Evolutionary conservation across 192 early-diverging fungal genomes (phyloP).

Genomic region (Fimicolochytrium jonesii): DNA sequence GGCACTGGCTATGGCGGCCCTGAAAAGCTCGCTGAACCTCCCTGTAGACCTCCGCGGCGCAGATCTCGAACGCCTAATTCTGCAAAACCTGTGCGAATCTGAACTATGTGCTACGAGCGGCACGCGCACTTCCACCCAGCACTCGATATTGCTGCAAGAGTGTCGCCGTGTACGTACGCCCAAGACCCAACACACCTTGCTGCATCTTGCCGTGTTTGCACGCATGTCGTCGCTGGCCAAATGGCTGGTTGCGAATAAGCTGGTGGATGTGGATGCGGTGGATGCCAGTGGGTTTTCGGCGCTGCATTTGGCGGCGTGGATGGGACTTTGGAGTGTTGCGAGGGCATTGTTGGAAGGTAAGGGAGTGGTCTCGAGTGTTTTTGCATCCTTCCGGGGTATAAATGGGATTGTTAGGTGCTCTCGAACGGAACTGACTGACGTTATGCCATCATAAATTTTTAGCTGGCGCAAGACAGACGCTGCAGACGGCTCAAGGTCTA

Average conservation of each 20-base stretch:
- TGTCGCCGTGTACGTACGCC: neutral
- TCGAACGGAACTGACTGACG: neutral
- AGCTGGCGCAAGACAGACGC: constrained; percentile 20
- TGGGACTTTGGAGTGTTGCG: constrained; percentile 15
- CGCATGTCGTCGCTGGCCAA: constrained; percentile 35
- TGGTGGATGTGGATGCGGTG: constrained; percentile 20
- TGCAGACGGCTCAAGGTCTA: constrained; percentile 13
- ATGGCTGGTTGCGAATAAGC: constrained; percentile 24
- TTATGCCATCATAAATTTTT: neutral
- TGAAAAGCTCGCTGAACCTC: constrained; percentile 1
- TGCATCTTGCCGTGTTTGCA: constrained; percentile 29
- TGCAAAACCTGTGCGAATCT: constrained; percentile 16
- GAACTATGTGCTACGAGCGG: no score
- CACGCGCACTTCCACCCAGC: neutral
- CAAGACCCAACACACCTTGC: constrained; percentile 12
- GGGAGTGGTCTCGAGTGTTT: neutral
- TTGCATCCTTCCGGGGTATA: neutral
- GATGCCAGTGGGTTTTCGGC: constrained; percentile 36
- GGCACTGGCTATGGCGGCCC: neutral
- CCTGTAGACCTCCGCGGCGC: constrained; percentile 1
- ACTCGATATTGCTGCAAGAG: neutral
- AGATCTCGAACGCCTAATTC: constrained; percentile 16
- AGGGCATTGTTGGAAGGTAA: constrained; percentile 27
- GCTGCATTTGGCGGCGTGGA: constrained; percentile 33
- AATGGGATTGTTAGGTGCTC: neutral